Evolutionary conservation across 805 yeast species (phyloP).

Genomic region (Metschnikowia gruessii): DNA sequence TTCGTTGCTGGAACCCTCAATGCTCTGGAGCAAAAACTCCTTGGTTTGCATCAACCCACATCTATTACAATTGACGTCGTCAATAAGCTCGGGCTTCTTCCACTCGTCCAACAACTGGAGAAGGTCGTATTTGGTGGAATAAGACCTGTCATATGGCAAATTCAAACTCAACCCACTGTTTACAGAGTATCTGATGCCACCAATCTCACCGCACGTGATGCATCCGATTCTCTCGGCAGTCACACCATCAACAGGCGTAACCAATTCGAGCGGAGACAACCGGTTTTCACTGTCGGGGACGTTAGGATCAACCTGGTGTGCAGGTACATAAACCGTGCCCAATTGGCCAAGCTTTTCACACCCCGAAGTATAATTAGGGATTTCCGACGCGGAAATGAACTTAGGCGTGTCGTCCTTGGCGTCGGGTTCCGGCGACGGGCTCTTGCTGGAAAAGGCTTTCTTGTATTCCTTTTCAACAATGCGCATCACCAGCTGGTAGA

Average conservation of each 20-base stretch:
- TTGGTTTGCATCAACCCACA: conserved; percentile 71
- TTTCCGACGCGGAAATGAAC: conserved; percentile 23
- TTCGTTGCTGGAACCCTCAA: conserved; percentile 39
- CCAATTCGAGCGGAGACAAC: conserved; percentile 51
- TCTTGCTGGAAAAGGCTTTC: conserved; percentile 22
- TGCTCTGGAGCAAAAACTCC: conserved; percentile 45
- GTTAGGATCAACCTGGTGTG: conserved; percentile 74
- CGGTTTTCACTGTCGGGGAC: conserved; percentile 41
- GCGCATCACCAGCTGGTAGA: conserved; percentile 74
- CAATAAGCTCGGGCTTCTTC: conserved; percentile 79
- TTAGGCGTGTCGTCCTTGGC: conserved; percentile 16
- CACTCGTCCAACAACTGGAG: conserved; percentile 59
- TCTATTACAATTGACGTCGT: conserved; percentile 92
- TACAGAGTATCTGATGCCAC: conserved; percentile 83
- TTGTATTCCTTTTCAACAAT: conserved; percentile 60
- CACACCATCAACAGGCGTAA: conserved; percentile 91
- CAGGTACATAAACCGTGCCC: conserved; percentile 69
- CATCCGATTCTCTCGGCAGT: conserved; percentile 90
- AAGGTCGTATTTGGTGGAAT: conserved; percentile 37
- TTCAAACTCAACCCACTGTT: conserved; percentile 71
- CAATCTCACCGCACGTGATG: conserved; percentile 86
- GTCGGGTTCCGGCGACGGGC: conserved; percentile 26
- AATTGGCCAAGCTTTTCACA: conserved; percentile 52
- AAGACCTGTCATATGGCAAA: conserved; percentile 49
- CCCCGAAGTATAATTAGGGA: conserved; percentile 32